Conservation (phyloP, 2,329 filamentous ascomycete genomes). For the Penicillium janthinellum region DNA sequence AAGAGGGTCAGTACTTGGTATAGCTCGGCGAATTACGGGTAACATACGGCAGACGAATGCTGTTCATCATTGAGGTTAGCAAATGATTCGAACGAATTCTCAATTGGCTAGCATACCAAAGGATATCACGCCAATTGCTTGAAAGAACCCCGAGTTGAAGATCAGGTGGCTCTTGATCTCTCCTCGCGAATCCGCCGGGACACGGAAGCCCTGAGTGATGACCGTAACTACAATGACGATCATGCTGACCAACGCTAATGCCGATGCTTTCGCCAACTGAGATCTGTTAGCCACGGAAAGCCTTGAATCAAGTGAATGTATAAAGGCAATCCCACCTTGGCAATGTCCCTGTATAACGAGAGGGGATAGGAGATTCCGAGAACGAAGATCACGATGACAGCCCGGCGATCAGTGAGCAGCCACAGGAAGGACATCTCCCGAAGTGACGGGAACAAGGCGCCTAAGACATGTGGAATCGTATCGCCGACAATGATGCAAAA, state of each 20-base stretch:
- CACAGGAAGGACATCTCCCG: conserved; percentile 73
- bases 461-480: conserved; percentile 87
- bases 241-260: conserved; percentile 92
- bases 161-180: conserved; percentile 69
- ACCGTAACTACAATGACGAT: conserved; percentile 84
- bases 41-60: conserved; percentile 67
- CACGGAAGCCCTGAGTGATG: conserved; percentile 76
- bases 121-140: conserved; percentile 96
- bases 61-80: conserved; percentile 40
- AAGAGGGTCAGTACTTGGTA: conserved; percentile 22
- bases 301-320: neutral
- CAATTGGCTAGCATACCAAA: conserved; percentile 65
- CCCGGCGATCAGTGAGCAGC: conserved; percentile 76
- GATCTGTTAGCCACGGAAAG: conserved; percentile 26
- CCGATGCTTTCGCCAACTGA: conserved; percentile 92
- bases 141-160: conserved; percentile 87
- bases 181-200: conserved; percentile 72
- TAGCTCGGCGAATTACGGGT: neutral
- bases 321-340: conserved; percentile 66
- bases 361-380: conserved; percentile 86
- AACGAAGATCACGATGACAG: conserved; percentile 85
- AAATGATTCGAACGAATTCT: conserved; percentile 1
- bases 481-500: conserved; percentile 98
- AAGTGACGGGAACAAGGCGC: conserved; percentile 77
- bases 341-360: conserved; percentile 92